Conservation (phyloP, 2,329 filamentous ascomycete genomes). For the Diaporthe destruens region DNA sequence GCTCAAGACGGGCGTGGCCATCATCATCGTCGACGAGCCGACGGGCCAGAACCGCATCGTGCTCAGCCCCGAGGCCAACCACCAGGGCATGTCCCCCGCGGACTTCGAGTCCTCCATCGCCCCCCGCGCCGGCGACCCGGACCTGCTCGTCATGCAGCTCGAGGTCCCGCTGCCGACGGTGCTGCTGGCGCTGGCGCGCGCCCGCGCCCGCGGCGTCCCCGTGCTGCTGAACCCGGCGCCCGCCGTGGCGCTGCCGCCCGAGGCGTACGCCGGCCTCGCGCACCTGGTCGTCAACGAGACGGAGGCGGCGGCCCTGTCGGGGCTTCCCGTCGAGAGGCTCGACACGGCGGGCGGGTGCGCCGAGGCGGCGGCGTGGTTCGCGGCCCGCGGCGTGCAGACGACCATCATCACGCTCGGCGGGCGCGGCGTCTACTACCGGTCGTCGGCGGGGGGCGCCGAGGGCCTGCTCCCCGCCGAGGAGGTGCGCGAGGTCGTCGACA, state of each 20-base stretch:
- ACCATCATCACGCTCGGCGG: constrained; percentile 88
- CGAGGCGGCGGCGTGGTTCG: constrained; percentile 70
- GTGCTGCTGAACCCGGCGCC: constrained; percentile 90
- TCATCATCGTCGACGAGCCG: constrained; percentile 81
- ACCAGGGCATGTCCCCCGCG: constrained; percentile 46
- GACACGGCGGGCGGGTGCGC: constrained; percentile 59
- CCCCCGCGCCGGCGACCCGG: constrained; percentile 55
- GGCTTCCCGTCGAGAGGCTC: constrained; percentile 62
- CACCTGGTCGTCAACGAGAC: constrained; percentile 93
- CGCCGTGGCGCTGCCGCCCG: constrained; percentile 75
- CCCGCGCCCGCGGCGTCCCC: constrained; percentile 62
- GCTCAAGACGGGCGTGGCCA: constrained; percentile 75
- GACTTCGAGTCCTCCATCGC: constrained; percentile 9
- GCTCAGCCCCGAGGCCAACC: constrained; percentile 79
- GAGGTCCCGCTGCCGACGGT: constrained; percentile 79
- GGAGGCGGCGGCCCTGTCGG: constrained; percentile 81
- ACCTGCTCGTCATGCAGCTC: constrained; percentile 81
- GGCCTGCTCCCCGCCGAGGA: constrained; percentile 73
- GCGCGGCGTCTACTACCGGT: constrained; percentile 79
- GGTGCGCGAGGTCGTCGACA: constrained; percentile 82
- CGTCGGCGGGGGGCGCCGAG: constrained; percentile 53
- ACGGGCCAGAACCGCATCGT: constrained; percentile 84
- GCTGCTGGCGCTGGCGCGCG: constrained; percentile 68
- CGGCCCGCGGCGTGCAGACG: constrained; percentile 77
- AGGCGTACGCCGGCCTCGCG: constrained; percentile 75